These are phyloP conservation scores for Aureobasidium sp. DNA, from an alignment of 2,329 filamentous ascomycete genomes.

Conservation along the genomic window DNA sequence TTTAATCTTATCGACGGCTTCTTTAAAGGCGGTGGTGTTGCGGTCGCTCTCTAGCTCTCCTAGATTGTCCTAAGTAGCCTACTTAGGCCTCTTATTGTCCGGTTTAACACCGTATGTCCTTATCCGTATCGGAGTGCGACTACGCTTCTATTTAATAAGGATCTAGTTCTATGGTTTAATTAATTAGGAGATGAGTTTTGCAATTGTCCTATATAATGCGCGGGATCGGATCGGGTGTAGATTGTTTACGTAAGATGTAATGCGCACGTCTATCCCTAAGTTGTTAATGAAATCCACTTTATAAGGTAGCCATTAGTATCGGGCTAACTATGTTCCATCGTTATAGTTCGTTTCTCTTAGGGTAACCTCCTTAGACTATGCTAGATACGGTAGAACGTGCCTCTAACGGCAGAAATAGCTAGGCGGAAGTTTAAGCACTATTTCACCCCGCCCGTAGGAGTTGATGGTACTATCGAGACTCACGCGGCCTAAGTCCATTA, in stretches of 20 bases:
- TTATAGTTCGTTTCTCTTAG: neutral
- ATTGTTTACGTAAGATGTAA: constrained; percentile 15
- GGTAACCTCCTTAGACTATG: neutral
- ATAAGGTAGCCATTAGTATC: constrained; percentile 13
- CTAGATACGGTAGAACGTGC: neutral
- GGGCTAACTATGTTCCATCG: neutral
- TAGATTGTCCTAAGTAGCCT: neutral
- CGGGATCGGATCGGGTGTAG: neutral
- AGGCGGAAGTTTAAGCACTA: neutral
- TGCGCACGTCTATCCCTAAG: neutral
- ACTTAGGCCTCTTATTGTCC: neutral
- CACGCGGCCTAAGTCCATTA: constrained; percentile 11
- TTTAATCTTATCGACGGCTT: neutral
- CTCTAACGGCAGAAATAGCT: neutral
- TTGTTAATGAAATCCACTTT: constrained; percentile 7
- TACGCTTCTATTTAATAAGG: neutral
- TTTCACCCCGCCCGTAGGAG: constrained; percentile 9
- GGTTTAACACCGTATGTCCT: constrained; percentile 3
- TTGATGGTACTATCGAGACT: constrained; percentile 16
- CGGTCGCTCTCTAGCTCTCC: neutral
- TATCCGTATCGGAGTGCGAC: neutral
- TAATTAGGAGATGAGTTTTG: constrained; percentile 8
- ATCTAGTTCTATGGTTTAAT: constrained; percentile 13
- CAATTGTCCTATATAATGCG: constrained; percentile 7
- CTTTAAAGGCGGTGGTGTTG: neutral